Evolutionary conservation across 2,329 filamentous ascomycete species (phyloP), one percentile per base, ranked within the genome.

Genomic region (Penicillium hesseltinei): DNA sequence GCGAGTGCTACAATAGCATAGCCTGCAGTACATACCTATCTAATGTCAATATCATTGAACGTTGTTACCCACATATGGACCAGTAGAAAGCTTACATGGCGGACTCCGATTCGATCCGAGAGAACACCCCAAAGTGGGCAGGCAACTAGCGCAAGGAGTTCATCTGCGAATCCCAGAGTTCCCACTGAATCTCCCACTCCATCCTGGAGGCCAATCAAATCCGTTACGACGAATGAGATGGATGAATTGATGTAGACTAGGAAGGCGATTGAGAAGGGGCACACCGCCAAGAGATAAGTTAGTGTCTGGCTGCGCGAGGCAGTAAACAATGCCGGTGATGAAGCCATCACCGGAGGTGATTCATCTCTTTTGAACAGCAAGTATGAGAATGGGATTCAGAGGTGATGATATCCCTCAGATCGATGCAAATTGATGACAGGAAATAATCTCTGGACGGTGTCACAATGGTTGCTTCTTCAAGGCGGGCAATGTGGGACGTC

Each of bases 1-100:
- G 91, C 85, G 13, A 92, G 62, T 0, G 89, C 92, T 54, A 97
- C 89, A 64, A 97, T 84, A 25, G 82, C 75, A 72, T 97, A 99
- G 8, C 94, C 94, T 39, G 89, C 75, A 25, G 92, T 88, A 62
- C 77, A 79, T 27, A 80, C 78, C 78, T 80, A 58, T 35, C 42
- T n/a, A 56, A 54, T 29, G 53, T 59, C 54, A 52, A 61, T 50
- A 25, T 27, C 15, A 11, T 33, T 40, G 10, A 19, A 35, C 11
- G 7, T 31, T 25, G 10, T n/a, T 21, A 10, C 11, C 11, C 31
- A 3, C 8, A 17, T 11, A 21, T 47, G 39, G 23, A 40, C 52
- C 19, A 47, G 39, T 51, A 33, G 33, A 27, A 21, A 43, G 60
- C 76, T 70, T 68, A 80, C 78, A 70, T 74, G 71, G 57, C 78